Conservation (phyloP, 306 rosid genomes). For the Quercus rubra region DNA sequence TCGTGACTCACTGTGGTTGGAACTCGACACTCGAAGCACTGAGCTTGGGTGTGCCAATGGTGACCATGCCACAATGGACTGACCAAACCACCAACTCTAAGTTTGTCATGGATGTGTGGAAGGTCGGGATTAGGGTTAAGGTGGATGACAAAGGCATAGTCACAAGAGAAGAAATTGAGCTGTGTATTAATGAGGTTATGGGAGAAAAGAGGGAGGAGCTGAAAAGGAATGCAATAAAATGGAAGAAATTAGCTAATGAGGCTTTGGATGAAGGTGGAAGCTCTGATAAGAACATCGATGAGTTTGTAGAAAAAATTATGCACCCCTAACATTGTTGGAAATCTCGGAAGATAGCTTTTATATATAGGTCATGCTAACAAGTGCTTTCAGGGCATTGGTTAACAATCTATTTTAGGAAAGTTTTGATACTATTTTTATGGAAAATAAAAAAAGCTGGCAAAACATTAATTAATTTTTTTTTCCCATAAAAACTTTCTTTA, state of each 20-base stretch:
- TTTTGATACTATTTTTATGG: too few species aligned
- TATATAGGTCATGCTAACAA: too few species aligned
- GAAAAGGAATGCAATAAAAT: not conserved
- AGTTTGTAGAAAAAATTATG: not conserved
- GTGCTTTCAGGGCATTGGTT: too few species aligned
- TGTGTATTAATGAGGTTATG: constrained; percentile 9
- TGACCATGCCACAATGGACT: constrained; percentile 14
- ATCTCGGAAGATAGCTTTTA: too few species aligned
- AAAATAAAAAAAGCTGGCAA: too few species aligned
- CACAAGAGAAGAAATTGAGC: constrained; percentile 7
- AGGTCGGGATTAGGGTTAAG: constrained; percentile 11
- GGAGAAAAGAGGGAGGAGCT: constrained; percentile 9
- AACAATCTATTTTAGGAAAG: too few species aligned
- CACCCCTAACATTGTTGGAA: not conserved
- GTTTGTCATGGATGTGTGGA: constrained; percentile 20
- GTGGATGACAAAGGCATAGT: not conserved
- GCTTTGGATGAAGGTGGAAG: constrained; percentile 23
- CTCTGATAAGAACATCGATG: constrained; percentile 13
- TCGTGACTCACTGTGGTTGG: constrained; percentile 20
- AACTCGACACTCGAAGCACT: constrained; percentile 21
- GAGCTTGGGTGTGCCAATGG: constrained; percentile 14
- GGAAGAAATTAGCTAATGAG: constrained; percentile 8
- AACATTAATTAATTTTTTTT: too few species aligned
- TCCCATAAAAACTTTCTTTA: too few species aligned
- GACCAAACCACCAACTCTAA: constrained; percentile 20